These are phyloP conservation scores for Bondarzewia mesenterica DNA, from an alignment of 1,284 basidiomycete species.

Conservation along the genomic window DNA sequence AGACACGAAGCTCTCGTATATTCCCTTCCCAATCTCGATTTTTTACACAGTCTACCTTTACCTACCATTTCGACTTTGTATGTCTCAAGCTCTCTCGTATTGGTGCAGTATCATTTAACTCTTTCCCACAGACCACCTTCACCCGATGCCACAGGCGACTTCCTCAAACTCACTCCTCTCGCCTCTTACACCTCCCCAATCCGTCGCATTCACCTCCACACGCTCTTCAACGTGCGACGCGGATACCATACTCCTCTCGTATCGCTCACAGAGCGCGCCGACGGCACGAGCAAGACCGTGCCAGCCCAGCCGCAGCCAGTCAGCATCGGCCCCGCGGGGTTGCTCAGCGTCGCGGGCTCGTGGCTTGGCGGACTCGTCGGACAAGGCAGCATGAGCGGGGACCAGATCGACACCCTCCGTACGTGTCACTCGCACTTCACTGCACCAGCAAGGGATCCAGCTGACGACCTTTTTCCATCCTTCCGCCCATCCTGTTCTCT, in stretches of 20 bases:
- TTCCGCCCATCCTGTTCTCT: too few relatives aligned
- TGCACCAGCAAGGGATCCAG: not conserved
- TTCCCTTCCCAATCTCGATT: conserved; percentile 61
- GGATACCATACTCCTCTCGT: conserved; percentile 41
- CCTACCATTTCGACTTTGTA: conserved; percentile 34
- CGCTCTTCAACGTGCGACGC: conserved; percentile 49
- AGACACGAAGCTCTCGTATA: conserved; percentile 50
- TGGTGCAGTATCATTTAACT: too few relatives aligned
- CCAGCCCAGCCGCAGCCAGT: conserved; percentile 55
- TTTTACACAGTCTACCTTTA: conserved; percentile 41
- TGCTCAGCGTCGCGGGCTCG: conserved; percentile 32
- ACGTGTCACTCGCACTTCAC: conserved; percentile 18
- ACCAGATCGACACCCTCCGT: conserved; percentile 53
- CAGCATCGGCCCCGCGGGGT: conserved; percentile 44
- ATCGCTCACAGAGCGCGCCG: conserved; percentile 36
- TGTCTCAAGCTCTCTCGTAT: too few relatives aligned
- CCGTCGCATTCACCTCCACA: conserved; percentile 39
- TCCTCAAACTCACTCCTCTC: conserved; percentile 17
- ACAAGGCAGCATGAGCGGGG: conserved; percentile 34
- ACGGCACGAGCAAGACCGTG: conserved; percentile 18
- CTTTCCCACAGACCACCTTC: conserved; percentile 32
- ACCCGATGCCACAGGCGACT: conserved; percentile 52
- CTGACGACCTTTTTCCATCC: too few relatives aligned
- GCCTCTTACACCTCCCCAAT: conserved; percentile 27
- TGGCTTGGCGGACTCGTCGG: conserved; percentile 30